Evolutionary conservation across 805 yeast genomes (phyloP), one percentile per base, ranked within the genome.

Genomic region (Saccharomycopsis babjevae): DNA sequence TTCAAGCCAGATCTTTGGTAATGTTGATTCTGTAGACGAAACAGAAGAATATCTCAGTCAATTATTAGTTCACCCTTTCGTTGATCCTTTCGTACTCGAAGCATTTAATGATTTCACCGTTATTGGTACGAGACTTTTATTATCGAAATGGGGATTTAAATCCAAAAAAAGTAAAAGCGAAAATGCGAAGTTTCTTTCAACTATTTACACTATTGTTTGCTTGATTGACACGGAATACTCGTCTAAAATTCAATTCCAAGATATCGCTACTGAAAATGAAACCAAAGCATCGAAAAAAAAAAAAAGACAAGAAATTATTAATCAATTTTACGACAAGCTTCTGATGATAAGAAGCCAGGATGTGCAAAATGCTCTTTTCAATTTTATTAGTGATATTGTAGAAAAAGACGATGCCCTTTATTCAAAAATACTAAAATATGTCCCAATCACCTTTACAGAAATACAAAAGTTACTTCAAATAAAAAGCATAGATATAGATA

Each of bases 391-490:
- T 42, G 39, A 40, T 11, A 11, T 58, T 20, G 62, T 61, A 15
- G 57, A 20, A 16, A 10, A 32, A 15, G 25, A 59, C 50, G 40
- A 25, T 10, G 36, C 3, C 13, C 28, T 63, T 30, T 61, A 63
- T 55, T 46, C 59, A 22, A 57, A 43, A 50, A 58, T 63, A 15
- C 34, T 63, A 25, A 46, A 30, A 20, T 61, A 42, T 36, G 56
- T 55, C 40, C 65, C 65, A 18, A 36, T 63, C n/a, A 58, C 61
- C 16, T 36, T 63, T 5, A 34, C n/a, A 13, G 60, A 58, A 18
- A 28, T 59, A 3, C 13, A 30, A 3, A 28, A 20, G 18, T 7
- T 63, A 1, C 32, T 61, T n/a, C 42, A 20, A 16, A n/a, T 10
- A 6, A 18, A 59, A 8, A 32, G 25, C 8, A 25, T 61, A 18